Conservation (phyloP, 1,284 basidiomycete species). For the Paramarasmius palmivorus region DNA sequence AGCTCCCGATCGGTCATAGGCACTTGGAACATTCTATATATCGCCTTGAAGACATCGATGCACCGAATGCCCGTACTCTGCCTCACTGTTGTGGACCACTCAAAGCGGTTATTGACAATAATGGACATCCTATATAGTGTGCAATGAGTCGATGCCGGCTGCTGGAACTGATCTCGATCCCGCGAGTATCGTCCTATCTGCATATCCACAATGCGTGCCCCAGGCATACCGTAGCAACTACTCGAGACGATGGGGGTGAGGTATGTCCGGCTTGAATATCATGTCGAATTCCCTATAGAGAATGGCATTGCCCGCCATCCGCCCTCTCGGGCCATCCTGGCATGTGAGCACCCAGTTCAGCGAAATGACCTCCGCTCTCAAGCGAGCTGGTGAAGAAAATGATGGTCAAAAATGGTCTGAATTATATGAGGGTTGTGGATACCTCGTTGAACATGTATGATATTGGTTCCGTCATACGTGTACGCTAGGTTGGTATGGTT, state of each 20-base stretch:
- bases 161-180: neutral
- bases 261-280: neutral
- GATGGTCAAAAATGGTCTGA: no score
- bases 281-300: neutral
- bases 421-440: no score
- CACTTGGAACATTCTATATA: slow-evolving; percentile 1
- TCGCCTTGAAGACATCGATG: slow-evolving; percentile 1
- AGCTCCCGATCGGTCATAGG: neutral
- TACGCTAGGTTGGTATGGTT: no score
- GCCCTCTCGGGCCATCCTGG: neutral
- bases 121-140: neutral
- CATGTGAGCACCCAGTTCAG: neutral
- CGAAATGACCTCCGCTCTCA: no score
- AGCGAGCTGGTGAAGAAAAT: no score
- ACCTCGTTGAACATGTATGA: no score
- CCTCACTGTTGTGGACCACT: neutral
- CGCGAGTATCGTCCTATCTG: neutral
- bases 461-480: no score
- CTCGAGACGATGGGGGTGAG: neutral
- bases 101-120: neutral
- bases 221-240: neutral
- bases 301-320: neutral
- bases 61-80: neutral
- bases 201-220: neutral
- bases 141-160: slow-evolving; percentile 1